These are phyloP conservation scores for Botrytis tulipae DNA, from an alignment of 2,329 filamentous ascomycete species.

Conservation along the genomic window DNA sequence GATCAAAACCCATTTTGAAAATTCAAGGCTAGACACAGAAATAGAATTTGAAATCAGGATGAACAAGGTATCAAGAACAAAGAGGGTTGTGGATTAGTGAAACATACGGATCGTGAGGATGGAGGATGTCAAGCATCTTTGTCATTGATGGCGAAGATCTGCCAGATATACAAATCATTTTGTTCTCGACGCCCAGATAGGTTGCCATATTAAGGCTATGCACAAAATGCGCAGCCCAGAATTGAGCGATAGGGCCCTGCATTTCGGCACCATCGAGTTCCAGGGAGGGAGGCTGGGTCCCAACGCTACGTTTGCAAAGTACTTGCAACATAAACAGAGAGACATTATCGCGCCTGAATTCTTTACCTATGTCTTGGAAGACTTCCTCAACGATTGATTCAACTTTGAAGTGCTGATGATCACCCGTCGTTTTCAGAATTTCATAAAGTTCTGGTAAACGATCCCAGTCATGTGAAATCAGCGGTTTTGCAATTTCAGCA, in stretches of 20 bases:
- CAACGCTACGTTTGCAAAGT: not conserved
- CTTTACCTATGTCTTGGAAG: too few relatives aligned
- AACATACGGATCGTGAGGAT: not conserved
- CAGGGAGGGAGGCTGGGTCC: not conserved
- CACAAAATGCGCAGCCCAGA: not conserved
- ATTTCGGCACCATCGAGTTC: not conserved
- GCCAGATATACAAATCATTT: not conserved
- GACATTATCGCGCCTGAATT: not conserved
- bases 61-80: not conserved
- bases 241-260: not conserved
- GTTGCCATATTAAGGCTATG: not conserved
- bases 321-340: not conserved
- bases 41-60: not conserved
- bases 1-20: not conserved
- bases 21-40: accelerated
- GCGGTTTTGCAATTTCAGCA: not conserved
- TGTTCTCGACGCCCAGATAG: not conserved
- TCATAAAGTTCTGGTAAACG: not conserved
- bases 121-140: not conserved
- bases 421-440: not conserved
- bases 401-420: not conserved
- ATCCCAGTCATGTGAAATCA: not conserved
- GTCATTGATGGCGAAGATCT: not conserved
- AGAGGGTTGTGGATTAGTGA: not conserved
- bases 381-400: not conserved